Evolutionary conservation across 306 rosid genomes (phyloP).

Genomic region (Glycine tomentella): DNA sequence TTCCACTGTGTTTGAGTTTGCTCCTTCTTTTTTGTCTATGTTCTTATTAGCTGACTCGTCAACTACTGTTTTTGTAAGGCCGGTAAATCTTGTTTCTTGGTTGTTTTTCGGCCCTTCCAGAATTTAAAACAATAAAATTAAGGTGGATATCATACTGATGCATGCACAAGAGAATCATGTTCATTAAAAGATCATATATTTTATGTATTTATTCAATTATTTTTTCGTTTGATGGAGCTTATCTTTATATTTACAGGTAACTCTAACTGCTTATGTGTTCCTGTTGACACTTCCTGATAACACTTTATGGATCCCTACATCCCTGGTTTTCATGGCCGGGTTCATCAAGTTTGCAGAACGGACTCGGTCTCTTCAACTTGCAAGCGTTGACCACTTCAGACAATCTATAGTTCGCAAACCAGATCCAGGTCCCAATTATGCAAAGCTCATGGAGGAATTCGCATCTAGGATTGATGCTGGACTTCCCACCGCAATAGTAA

Average conservation of each 20-base stretch:
- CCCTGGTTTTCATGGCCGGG: slow-evolving; percentile 53
- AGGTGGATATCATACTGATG: no score
- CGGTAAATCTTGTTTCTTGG: no score
- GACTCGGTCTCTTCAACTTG: slow-evolving; percentile 52
- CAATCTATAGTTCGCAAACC: slow-evolving; percentile 45
- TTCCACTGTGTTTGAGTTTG: no score
- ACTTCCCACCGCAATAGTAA: slow-evolving; percentile 46
- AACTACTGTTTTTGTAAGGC: no score
- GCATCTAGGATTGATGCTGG: slow-evolving; percentile 26
- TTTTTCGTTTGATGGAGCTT: background rate
- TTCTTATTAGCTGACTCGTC: no score
- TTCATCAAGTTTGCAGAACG: slow-evolving; percentile 58
- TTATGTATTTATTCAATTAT: no score
- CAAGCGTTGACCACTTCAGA: slow-evolving; percentile 47
- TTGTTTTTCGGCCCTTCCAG: no score
- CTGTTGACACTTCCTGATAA: slow-evolving; percentile 53
- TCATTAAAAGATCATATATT: no score
- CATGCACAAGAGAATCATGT: no score
- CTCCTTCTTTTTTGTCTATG: no score
- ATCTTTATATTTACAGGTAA: background rate
- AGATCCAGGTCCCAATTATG: slow-evolving; percentile 57
- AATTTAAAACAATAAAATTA: no score
- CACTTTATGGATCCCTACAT: slow-evolving; percentile 48
- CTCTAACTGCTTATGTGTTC: slow-evolving; percentile 51
- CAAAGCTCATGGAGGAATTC: slow-evolving; percentile 55